phyloP scores from a whole-genome alignment of 805 yeast species.

The Metschnikowia picachoensis region DNA sequence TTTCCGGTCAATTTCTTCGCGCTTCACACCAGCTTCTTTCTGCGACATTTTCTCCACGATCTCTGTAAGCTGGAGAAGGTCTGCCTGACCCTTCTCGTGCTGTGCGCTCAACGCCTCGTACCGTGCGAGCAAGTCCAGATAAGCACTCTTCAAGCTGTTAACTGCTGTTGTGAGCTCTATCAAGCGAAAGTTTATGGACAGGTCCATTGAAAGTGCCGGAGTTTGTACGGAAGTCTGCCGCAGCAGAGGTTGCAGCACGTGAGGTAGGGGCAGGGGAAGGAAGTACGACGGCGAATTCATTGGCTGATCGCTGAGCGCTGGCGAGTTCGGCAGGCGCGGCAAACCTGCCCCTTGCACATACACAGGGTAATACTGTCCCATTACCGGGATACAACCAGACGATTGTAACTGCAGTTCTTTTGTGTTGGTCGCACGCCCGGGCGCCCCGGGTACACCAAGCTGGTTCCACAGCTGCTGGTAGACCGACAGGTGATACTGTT shows the following conservation, averaged over 20 bases:
- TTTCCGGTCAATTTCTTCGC: constrained; percentile 8
- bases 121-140: constrained; percentile 39
- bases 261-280: constrained; percentile 13
- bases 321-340: constrained; percentile 16
- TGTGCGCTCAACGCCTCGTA: constrained; percentile 49
- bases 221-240: constrained; percentile 18
- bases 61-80: constrained; percentile 50
- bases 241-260: constrained; percentile 15
- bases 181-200: constrained; percentile 22
- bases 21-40: too few species aligned
- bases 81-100: constrained; percentile 46
- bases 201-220: constrained; percentile 12
- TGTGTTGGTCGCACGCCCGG: neutral
- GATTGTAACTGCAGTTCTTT: constrained; percentile 7
- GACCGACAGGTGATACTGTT: constrained; percentile 19
- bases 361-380: constrained; percentile 10
- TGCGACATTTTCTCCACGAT: constrained; percentile 30
- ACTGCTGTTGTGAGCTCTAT: constrained; percentile 38
- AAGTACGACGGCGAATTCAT: constrained; percentile 13
- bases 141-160: constrained; percentile 38
- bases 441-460: constrained; percentile 4
- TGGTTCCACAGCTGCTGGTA: constrained; percentile 20
- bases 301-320: constrained; percentile 7
- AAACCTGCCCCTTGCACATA: constrained; percentile 10
- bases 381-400: constrained; percentile 1